phyloP scores from a whole-genome alignment of 2,329 filamentous ascomycete species.

The Tolypocladium tundrense region DNA sequence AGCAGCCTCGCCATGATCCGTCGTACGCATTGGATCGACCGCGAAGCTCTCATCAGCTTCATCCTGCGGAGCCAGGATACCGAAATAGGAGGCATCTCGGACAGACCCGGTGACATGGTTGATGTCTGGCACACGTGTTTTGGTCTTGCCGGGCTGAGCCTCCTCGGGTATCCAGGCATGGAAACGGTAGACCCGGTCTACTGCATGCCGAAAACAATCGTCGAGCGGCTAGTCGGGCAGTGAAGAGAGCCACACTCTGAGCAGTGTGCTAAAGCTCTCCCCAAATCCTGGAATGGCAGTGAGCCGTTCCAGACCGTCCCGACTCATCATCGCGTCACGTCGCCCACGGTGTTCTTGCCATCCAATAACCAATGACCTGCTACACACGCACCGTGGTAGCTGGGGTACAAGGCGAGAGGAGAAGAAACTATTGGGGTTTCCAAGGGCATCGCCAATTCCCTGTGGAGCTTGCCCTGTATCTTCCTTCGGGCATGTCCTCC shows the following conservation, averaged over 20 bases:
- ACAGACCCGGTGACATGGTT: conserved; percentile 87
- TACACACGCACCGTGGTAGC: conserved; percentile 38
- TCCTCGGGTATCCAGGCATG: conserved; percentile 68
- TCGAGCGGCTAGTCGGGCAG: conserved; percentile 43
- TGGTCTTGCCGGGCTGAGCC: conserved; percentile 75
- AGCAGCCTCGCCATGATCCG: conserved; percentile 85
- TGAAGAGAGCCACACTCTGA: conserved; percentile 7
- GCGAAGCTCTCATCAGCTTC: conserved; percentile 64
- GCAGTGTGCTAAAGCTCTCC: neutral
- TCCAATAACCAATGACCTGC: conserved; percentile 68
- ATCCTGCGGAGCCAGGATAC: conserved; percentile 84
- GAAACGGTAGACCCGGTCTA: conserved; percentile 81
- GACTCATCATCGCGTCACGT: neutral
- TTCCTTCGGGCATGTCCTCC: conserved; percentile 11
- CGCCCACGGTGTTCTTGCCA: conserved; percentile 27
- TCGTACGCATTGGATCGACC: conserved; percentile 87
- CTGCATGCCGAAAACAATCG: conserved; percentile 63
- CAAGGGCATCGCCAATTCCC: conserved; percentile 13
- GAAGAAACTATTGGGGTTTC: conserved; percentile 24
- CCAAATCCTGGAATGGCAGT: neutral
- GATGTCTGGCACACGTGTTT: conserved; percentile 96
- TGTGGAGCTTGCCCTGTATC: conserved; percentile 15
- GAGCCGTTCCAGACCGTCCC: neutral
- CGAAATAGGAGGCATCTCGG: conserved; percentile 75
- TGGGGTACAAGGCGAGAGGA: conserved; percentile 66